These are phyloP conservation scores for Aspergillus transmontanensis DNA, from an alignment of 2,329 filamentous ascomycete species.

Conservation along the genomic window DNA sequence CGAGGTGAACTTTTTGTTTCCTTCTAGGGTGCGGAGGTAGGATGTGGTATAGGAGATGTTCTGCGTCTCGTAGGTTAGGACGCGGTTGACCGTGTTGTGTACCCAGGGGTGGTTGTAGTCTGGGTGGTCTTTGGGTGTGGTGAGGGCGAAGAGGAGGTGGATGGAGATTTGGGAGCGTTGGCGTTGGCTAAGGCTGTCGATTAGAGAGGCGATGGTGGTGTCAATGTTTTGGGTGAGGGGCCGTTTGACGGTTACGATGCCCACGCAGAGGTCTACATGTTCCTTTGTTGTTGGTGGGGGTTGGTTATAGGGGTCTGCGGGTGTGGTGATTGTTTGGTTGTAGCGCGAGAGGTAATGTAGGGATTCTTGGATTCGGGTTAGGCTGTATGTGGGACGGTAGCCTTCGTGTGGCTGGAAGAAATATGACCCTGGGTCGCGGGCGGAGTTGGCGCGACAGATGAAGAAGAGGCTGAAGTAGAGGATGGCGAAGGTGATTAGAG, in stretches of 20 bases:
- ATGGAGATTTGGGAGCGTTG: conserved; percentile 46
- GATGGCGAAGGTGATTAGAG: conserved; percentile 21
- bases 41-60: conserved; percentile 12
- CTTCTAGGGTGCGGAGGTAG: conserved; percentile 18
- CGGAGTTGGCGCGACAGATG: conserved; percentile 21
- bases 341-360: conserved; percentile 18
- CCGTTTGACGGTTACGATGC: conserved; percentile 48
- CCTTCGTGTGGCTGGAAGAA: conserved; percentile 27
- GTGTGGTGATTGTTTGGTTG: conserved; percentile 17
- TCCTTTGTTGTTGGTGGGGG: conserved; percentile 4
- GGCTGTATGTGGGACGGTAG: conserved; percentile 27
- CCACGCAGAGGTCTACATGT: conserved; percentile 41
- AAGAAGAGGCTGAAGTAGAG: conserved; percentile 24
- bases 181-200: conserved; percentile 43
- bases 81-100: conserved; percentile 40
- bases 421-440: conserved; percentile 26
- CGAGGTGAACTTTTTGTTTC: conserved; percentile 24
- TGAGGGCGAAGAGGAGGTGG: conserved; percentile 49
- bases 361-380: conserved; percentile 23
- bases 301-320: conserved; percentile 2
- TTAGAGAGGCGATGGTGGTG: conserved; percentile 46
- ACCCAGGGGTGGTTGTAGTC: conserved; percentile 48
- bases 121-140: conserved; percentile 44
- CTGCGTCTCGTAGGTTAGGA: conserved; percentile 44
- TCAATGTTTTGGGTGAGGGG: conserved; percentile 44